phyloP scores from a whole-genome alignment of 768 basidiomycete species.

The Hygrocybe punicea region DNA sequence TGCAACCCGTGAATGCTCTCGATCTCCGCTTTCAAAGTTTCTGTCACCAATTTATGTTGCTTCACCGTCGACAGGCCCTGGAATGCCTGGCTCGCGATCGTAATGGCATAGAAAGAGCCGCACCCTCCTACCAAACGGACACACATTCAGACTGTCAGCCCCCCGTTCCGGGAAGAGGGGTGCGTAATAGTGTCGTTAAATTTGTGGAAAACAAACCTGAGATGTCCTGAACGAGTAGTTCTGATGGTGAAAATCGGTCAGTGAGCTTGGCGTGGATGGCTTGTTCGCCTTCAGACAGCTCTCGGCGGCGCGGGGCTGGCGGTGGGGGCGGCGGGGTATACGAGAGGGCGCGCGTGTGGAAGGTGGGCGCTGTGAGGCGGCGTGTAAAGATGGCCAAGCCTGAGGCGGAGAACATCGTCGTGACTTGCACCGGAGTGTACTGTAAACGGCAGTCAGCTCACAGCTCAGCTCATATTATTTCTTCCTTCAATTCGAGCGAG shows the following conservation, averaged over 20 bases:
- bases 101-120: constrained; percentile 94
- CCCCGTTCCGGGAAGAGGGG: neutral
- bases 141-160: neutral
- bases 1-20: constrained; percentile 90
- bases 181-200: neutral
- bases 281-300: constrained; percentile 59
- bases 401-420: constrained; percentile 29
- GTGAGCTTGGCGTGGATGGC: constrained; percentile 69
- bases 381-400: constrained; percentile 26
- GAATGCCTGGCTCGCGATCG: constrained; percentile 81
- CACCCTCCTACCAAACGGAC: constrained; percentile 68
- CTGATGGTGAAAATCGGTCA: constrained; percentile 71
- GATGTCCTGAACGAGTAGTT: constrained; percentile 87
- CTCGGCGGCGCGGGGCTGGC: constrained; percentile 13
- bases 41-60: constrained; percentile 89
- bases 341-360: constrained; percentile 31
- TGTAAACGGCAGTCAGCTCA: too few species aligned
- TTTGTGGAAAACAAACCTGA: constrained; percentile 59
- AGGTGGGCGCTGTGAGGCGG: constrained; percentile 29
- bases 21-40: constrained; percentile 84
- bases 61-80: constrained; percentile 83
- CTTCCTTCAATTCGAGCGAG: too few species aligned
- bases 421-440: too few species aligned
- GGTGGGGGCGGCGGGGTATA: constrained; percentile 18
- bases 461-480: too few species aligned